A percentile compares a stretch with the other conserved stretches of the same genome.
Evolutionary conservation across 225 moss, liverwort and hornwort genomes (phyloP).

Genomic region (Climacium dendroides): DNA sequence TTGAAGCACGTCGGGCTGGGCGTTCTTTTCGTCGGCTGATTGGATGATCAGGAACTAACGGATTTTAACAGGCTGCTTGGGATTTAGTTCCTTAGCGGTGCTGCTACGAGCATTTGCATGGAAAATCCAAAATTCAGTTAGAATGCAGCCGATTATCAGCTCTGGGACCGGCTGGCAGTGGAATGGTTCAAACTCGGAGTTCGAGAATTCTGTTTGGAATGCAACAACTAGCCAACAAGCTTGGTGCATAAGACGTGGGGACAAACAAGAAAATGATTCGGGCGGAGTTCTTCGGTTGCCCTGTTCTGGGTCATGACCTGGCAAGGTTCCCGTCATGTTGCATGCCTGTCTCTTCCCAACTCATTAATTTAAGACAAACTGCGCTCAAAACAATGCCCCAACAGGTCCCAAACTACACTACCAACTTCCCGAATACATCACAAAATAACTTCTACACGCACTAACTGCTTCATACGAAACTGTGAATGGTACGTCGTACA

Average conservation of each 20-base stretch:
- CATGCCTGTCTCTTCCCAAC: background rate
- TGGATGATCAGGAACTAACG: background rate
- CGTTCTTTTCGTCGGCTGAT: background rate
- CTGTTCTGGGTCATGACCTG: background rate
- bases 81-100: background rate
- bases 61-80: background rate
- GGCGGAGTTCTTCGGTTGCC: background rate
- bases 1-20: background rate
- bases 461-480: too few species aligned
- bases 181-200: background rate
- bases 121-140: background rate
- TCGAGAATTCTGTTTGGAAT: background rate
- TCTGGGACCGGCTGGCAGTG: background rate
- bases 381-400: too few species aligned
- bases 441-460: too few species aligned
- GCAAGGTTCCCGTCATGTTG: background rate
- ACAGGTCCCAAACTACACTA: background rate
- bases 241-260: background rate
- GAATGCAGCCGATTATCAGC: background rate
- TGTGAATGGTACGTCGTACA: background rate
- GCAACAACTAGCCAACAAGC: background rate
- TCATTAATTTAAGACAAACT: background rate
- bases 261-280: background rate
- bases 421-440: background rate
- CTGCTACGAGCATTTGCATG: background rate